Evolutionary conservation across 345 rosid genomes (phyloP).

Genomic region (Gossypium anomalum): DNA sequence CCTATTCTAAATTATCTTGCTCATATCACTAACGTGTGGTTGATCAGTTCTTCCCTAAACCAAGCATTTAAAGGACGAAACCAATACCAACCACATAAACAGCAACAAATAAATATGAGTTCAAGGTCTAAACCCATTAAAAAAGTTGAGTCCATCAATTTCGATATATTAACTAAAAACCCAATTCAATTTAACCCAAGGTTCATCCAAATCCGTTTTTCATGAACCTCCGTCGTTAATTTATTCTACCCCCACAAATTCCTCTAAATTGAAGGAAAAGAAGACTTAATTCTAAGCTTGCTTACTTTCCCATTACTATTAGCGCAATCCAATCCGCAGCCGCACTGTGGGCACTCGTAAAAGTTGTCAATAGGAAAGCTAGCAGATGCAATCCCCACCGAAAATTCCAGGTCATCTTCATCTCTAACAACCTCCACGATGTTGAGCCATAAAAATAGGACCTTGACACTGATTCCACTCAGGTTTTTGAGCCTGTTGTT

Average conservation of each 20-base stretch:
- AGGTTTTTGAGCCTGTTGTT: constrained; percentile 50
- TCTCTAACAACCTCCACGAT: constrained; percentile 72
- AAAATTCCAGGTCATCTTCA: constrained; percentile 61
- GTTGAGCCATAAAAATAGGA: constrained; percentile 82
- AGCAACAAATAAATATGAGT: background rate
- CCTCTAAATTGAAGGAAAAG: constrained; percentile 52
- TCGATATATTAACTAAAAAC: background rate
- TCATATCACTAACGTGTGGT: background rate
- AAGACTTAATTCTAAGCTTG: constrained; percentile 35
- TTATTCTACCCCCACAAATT: background rate
- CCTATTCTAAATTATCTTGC: no score
- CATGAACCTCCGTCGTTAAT: background rate
- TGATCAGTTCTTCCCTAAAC: background rate
- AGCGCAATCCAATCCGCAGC: constrained; percentile 76
- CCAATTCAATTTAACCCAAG: background rate
- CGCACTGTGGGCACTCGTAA: constrained; percentile 81
- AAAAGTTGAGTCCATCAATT: constrained; percentile 2
- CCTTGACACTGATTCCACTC: constrained; percentile 81
- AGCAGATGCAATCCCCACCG: constrained; percentile 92
- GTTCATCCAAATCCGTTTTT: background rate
- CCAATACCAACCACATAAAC: background rate
- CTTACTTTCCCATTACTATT: constrained; percentile 27
- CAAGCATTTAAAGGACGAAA: background rate
- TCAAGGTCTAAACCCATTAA: background rate
- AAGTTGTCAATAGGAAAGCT: constrained; percentile 66